Conservation (phyloP, 192 early-diverging fungal genomes). For the Obelidium mucronatum region DNA sequence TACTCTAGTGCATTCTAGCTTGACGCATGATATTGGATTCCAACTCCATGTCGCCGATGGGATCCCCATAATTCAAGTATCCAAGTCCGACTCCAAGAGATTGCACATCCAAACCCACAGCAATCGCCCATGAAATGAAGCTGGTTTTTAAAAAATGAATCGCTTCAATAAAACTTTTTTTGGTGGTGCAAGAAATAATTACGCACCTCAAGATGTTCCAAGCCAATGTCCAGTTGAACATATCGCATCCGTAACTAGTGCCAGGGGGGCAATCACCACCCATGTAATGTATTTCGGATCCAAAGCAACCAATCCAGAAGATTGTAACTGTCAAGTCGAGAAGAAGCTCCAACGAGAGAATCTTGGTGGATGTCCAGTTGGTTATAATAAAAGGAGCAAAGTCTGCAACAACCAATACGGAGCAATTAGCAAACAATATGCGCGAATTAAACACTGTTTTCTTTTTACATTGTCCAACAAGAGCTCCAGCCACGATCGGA, state of each 20-base stretch:
- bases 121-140: constrained; percentile 29
- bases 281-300: constrained; percentile 28
- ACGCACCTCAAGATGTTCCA: constrained; percentile 40
- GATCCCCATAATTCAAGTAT: constrained; percentile 38
- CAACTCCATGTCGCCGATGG: constrained; percentile 42
- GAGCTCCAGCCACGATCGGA: constrained; percentile 40
- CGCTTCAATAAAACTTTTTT: neutral
- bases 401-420: too few species aligned
- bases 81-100: constrained; percentile 30
- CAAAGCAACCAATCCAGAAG: constrained; percentile 43
- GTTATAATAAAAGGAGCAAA: constrained; percentile 47
- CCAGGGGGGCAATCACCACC: constrained; percentile 43
- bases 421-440: too few species aligned
- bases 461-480: constrained; percentile 46
- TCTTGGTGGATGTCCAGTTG: constrained; percentile 48
- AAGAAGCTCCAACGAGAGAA: constrained; percentile 38
- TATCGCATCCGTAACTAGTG: constrained; percentile 39
- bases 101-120: constrained; percentile 24
- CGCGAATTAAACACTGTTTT: neutral
- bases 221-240: constrained; percentile 48
- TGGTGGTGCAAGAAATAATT: neutral
- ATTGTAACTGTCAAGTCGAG: constrained; percentile 36
- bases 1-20: neutral
- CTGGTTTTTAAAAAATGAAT: constrained; percentile 7
- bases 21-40: constrained; percentile 39